phyloP scores from a whole-genome alignment of 805 yeast species.

The Yueomyces sinensis region DNA sequence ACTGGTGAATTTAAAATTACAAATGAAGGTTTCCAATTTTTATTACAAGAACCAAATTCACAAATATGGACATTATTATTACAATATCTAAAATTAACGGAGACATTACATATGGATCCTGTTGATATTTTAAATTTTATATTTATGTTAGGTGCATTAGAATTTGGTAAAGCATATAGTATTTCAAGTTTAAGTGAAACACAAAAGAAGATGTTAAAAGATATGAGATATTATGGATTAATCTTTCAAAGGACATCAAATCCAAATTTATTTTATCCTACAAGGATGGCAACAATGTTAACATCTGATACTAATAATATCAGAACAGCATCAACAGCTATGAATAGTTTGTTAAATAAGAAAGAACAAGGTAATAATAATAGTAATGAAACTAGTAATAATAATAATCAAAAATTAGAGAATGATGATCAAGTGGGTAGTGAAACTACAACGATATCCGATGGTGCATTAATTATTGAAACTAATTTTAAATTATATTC shows the following conservation, averaged over 20 bases:
- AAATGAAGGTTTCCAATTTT: slow-evolving; percentile 84
- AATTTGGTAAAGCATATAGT: slow-evolving; percentile 78
- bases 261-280: slow-evolving; percentile 68
- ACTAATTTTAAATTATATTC: slow-evolving; percentile 91
- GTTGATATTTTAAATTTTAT: slow-evolving; percentile 91
- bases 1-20: slow-evolving; percentile 52
- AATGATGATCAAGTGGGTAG: slow-evolving; percentile 19
- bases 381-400: slow-evolving; percentile 5
- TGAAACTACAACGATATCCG: slow-evolving; percentile 14
- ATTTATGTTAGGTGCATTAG: slow-evolving; percentile 85
- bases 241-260: slow-evolving; percentile 55
- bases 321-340: slow-evolving; percentile 60
- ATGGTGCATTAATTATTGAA: slow-evolving; percentile 76
- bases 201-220: slow-evolving; percentile 76
- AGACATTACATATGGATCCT: slow-evolving; percentile 79
- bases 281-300: slow-evolving; percentile 76
- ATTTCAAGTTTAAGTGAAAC: slow-evolving; percentile 60
- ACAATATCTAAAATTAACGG: slow-evolving; percentile 78
- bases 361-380: slow-evolving; percentile 9
- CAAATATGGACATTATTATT: slow-evolving; percentile 88
- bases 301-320: slow-evolving; percentile 72
- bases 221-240: slow-evolving; percentile 81
- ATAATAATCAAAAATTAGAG: slow-evolving; percentile 6
- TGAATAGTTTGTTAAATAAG: slow-evolving; percentile 46
- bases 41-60: slow-evolving; percentile 82